Conservation (phyloP, 495 filamentous ascomycete genomes). For the Talaromyces nanjingensis region DNA sequence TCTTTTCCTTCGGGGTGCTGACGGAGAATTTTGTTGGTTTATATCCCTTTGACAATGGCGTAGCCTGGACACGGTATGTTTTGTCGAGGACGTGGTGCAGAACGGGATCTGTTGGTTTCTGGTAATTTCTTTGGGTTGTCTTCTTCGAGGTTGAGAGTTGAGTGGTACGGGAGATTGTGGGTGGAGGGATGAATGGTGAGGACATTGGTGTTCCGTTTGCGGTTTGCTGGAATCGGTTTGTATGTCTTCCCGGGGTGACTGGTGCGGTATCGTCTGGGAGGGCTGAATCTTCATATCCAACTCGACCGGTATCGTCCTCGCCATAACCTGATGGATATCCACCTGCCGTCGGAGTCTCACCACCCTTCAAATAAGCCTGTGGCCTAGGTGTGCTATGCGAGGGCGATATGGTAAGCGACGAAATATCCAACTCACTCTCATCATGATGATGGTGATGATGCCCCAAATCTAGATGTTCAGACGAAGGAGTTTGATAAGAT, state of each 20-base stretch:
- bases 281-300: background rate
- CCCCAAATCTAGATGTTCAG: slow-evolving; percentile 16
- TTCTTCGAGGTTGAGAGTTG: slow-evolving; percentile 27
- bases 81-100: slow-evolving; percentile 87
- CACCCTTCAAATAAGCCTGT: slow-evolving; percentile 21
- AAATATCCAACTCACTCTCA: slow-evolving; percentile 45
- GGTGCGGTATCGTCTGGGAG: slow-evolving; percentile 8
- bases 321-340: slow-evolving; percentile 50
- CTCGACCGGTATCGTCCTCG: background rate
- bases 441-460: slow-evolving; percentile 17
- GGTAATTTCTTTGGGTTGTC: slow-evolving; percentile 12
- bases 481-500: slow-evolving; percentile 32
- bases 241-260: slow-evolving; percentile 32
- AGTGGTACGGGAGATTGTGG: slow-evolving; percentile 21
- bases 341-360: slow-evolving; percentile 22
- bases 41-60: slow-evolving; percentile 57
- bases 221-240: slow-evolving; percentile 17
- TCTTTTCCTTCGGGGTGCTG: slow-evolving; percentile 26
- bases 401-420: slow-evolving; percentile 48
- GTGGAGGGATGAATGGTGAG: slow-evolving; percentile 45
- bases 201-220: slow-evolving; percentile 30
- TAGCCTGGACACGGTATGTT: slow-evolving; percentile 88
- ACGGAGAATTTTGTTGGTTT: slow-evolving; percentile 29
- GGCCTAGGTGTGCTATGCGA: slow-evolving; percentile 46
- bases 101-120: slow-evolving; percentile 57